Conservation (phyloP, 352 stramenopile species). For the Globisporangium nunn region DNA sequence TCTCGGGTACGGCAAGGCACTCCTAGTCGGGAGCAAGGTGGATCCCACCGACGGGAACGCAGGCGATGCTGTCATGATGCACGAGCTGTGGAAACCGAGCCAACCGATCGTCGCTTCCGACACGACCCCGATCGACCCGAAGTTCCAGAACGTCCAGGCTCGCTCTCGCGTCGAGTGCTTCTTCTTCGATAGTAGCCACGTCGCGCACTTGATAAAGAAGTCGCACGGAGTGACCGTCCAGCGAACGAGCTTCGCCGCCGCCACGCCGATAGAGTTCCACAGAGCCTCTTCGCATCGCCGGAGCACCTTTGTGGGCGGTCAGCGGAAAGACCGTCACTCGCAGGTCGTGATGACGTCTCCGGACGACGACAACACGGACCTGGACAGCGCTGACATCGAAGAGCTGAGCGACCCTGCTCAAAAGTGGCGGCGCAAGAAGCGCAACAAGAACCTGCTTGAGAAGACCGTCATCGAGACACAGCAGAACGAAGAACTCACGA, state of each 20-base stretch:
- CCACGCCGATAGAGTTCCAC: neutral
- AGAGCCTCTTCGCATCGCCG: constrained; percentile 6
- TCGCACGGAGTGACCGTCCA: constrained; percentile 4
- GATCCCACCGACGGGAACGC: constrained; percentile 4
- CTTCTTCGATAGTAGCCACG: constrained; percentile 33
- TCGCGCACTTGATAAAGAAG: constrained; percentile 13
- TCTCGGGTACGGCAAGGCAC: constrained; percentile 20
- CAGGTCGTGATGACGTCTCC: constrained; percentile 22
- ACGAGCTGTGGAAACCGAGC: constrained; percentile 26
- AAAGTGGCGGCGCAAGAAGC: constrained; percentile 73
- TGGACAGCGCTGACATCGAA: constrained; percentile 28
- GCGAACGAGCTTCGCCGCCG: constrained; percentile 6
- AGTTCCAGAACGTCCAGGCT: constrained; percentile 29
- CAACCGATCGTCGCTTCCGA: constrained; percentile 24
- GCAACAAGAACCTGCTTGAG: constrained; percentile 60
- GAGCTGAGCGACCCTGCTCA: constrained; percentile 25
- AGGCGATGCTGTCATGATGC: constrained; percentile 9
- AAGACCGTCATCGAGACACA: constrained; percentile 48
- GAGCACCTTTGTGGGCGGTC: constrained; percentile 8
- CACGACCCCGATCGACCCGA: constrained; percentile 11
- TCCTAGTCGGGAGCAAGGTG: constrained; percentile 15
- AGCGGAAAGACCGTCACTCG: constrained; percentile 20
- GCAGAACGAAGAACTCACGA: constrained; percentile 37
- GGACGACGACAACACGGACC: constrained; percentile 16
- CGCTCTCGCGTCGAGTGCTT: constrained; percentile 46